phyloP scores from a whole-genome alignment of 2,329 filamentous ascomycete genomes.

The Cercospora sp. region DNA sequence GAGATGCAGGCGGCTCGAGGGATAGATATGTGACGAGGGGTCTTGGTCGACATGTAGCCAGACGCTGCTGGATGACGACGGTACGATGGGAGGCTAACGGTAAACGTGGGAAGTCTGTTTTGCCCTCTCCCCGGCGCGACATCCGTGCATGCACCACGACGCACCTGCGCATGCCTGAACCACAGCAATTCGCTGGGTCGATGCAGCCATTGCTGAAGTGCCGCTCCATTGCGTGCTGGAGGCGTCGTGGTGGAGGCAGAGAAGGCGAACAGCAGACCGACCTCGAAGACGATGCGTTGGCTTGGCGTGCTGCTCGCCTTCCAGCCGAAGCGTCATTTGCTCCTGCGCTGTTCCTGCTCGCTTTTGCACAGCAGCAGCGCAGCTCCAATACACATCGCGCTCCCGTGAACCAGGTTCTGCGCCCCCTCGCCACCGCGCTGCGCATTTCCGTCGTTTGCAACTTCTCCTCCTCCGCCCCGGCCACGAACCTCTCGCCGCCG shows the following conservation, averaged over 20 bases:
- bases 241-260: background rate
- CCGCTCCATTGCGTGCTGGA: background rate
- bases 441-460: background rate
- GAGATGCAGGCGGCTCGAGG: background rate
- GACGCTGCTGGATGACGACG: background rate
- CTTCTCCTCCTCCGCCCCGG: background rate
- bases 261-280: background rate
- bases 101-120: conserved; percentile 1
- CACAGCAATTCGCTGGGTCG: background rate
- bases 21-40: background rate
- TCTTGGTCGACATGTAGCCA: background rate
- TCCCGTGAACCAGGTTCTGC: background rate
- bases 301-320: background rate
- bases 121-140: background rate
- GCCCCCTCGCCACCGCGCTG: background rate
- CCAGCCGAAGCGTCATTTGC: background rate
- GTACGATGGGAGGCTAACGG: background rate
- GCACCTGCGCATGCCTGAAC: background rate
- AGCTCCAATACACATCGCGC: background rate
- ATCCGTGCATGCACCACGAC: background rate
- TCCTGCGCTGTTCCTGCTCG: background rate
- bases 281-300: background rate
- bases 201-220: background rate
- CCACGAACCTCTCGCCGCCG: background rate
- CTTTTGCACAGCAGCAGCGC: background rate